Base-by-base conservation (phyloP, 2,329 filamentous ascomycete genomes). In the Fusarium mangiferae region DNA sequence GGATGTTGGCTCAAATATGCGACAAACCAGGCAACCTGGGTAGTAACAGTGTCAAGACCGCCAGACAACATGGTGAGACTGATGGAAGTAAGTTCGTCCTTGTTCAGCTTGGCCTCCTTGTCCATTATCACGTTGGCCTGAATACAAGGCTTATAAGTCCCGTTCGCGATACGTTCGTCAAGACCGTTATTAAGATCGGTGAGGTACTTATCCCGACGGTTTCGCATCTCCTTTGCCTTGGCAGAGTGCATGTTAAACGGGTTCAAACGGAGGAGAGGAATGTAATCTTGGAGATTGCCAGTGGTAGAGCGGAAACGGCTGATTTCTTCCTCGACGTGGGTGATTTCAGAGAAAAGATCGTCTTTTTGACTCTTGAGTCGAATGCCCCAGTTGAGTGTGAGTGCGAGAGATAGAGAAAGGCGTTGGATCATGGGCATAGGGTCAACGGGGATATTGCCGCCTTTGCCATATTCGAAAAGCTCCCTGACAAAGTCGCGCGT, bases 341-440 rank as follows among this genome's bases (percentile, higher is more conserved):
- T 90, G 66, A 91, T 91, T 77, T 91, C 90, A 24, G 86, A 82
- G 69, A 92, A 90, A n/a, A 91, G 81, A 12, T 86, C 83, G 61
- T 90, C 86, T n/a, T 91, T 84, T 62, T 90, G 86, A 22, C 86
- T 81, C 73, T 80, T 89, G 18, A 93, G 87, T 1, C 91, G 86
- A 0, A 87, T 87, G 0, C 91, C 91, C 90, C 90, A 93, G 77
- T 92, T 92, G 22, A 92, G 82, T 0, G 90, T 92, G 33, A 92
- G 79, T 0, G 89, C 87, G 7, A 92, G 83, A n/a, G 88, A 90
- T 7, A 92, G 81, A 18, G 86, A 88, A 1, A 92, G 84, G 1
- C 90, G 87, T 75, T 92, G 90, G 51, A 92, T 91, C 87, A 91
- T 90, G 2, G 90, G 89, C 89, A 92, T 90, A 0, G 90, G 90